Evolutionary conservation across 305 asterid genomes (phyloP).

Genomic region (Vinca major): DNA sequence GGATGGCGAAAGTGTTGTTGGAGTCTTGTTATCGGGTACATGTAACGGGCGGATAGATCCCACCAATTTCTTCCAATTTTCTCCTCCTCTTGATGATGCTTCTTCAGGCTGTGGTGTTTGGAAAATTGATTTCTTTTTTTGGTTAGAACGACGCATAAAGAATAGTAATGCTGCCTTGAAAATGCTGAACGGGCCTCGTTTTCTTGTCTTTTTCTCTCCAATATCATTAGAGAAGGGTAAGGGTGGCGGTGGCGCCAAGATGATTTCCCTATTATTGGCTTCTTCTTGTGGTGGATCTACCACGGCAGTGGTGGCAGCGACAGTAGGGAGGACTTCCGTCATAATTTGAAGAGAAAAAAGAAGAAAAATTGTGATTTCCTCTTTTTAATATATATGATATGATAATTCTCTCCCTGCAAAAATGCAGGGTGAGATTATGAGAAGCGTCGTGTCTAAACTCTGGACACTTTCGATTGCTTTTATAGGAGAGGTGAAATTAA

Average conservation of each 20-base stretch:
- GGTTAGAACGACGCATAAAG: slow-evolving; percentile 14
- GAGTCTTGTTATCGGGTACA: slow-evolving; percentile 32
- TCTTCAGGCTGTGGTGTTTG: neutral
- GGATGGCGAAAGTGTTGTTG: slow-evolving; percentile 11
- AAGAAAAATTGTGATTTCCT: neutral
- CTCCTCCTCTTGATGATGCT: slow-evolving; percentile 13
- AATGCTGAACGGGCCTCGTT: slow-evolving; percentile 19
- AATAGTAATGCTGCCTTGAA: slow-evolving; percentile 17
- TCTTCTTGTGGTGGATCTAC: neutral
- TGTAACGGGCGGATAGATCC: slow-evolving; percentile 69
- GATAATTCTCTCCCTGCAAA: slow-evolving; percentile 22
- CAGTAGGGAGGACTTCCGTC: neutral
- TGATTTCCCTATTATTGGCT: neutral
- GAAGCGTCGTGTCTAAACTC: neutral
- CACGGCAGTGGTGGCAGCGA: neutral
- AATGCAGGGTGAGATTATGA: slow-evolving; percentile 23
- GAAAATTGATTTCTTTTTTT: slow-evolving; percentile 9
- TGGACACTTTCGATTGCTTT: neutral
- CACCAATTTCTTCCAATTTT: slow-evolving; percentile 50
- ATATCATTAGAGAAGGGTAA: neutral
- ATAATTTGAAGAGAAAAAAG: slow-evolving; percentile 1
- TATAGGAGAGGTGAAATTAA: neutral
- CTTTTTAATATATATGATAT: no score
- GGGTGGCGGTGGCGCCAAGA: no score
- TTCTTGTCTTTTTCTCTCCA: slow-evolving; percentile 8